phyloP scores from a whole-genome alignment of 1,284 basidiomycete species.

The Cystobasidiaceae sp. region DNA sequence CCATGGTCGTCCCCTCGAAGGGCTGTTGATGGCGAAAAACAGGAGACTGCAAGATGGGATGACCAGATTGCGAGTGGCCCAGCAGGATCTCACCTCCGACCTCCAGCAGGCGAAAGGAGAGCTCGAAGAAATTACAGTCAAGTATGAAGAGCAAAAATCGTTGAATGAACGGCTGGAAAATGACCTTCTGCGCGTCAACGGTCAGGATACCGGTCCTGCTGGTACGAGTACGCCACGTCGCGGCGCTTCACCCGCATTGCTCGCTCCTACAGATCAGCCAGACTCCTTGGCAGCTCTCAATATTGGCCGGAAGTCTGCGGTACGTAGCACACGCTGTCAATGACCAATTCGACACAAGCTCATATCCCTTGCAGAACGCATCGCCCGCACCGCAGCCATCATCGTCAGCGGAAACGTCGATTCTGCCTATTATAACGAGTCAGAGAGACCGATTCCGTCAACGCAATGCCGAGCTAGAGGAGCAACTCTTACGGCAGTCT shows the following conservation, averaged over 20 bases:
- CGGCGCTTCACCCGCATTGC: conserved; percentile 2
- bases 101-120: conserved; percentile 59
- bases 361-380: conserved; percentile 12
- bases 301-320: conserved; percentile 57
- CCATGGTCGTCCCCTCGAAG: conserved; percentile 77
- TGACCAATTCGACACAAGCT: neutral
- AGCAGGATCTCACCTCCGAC: conserved; percentile 68
- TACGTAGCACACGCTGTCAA: conserved; percentile 41
- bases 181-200: conserved; percentile 76
- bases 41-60: conserved; percentile 89
- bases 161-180: conserved; percentile 87
- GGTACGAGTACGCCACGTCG: conserved; percentile 14
- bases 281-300: conserved; percentile 67
- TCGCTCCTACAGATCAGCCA: conserved; percentile 28
- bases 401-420: conserved; percentile 66
- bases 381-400: conserved; percentile 1
- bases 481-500: conserved; percentile 92
- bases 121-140: conserved; percentile 57
- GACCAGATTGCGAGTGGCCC: conserved; percentile 78
- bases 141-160: conserved; percentile 67
- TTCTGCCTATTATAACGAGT: conserved; percentile 90
- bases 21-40: conserved; percentile 86
- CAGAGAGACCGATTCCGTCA: conserved; percentile 93
- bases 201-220: conserved; percentile 33
- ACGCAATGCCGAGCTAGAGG: conserved; percentile 92